phyloP scores from a whole-genome alignment of 352 stramenopile genomes.

The Phytophthora multivora region DNA sequence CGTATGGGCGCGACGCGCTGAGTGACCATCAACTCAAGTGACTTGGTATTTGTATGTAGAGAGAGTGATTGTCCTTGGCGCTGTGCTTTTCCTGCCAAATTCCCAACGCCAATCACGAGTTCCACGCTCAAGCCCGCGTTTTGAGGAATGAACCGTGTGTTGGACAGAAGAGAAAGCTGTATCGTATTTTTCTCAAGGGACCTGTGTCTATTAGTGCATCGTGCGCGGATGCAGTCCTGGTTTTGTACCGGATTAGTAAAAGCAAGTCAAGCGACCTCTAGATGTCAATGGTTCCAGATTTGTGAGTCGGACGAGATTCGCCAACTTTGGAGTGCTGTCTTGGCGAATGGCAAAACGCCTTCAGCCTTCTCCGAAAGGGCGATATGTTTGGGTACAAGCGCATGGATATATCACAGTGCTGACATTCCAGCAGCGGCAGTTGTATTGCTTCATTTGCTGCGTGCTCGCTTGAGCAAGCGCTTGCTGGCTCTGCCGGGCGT shows the following conservation, averaged over 20 bases:
- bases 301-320: conserved; percentile 1
- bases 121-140: conserved; percentile 8
- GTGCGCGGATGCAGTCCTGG: not conserved
- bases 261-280: conserved; percentile 1
- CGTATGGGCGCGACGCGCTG: conserved; percentile 34
- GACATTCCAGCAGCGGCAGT: conserved; percentile 12
- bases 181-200: conserved; percentile 20
- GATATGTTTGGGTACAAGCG: conserved; percentile 13
- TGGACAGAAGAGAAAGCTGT: conserved; percentile 17
- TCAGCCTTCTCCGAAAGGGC: not conserved
- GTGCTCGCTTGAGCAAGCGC: no score
- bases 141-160: conserved; percentile 26
- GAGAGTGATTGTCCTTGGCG: conserved; percentile 8
- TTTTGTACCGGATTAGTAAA: conserved; percentile 3
- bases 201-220: not conserved
- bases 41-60: conserved; percentile 13
- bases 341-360: not conserved
- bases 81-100: conserved; percentile 3
- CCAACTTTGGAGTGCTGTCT: not conserved
- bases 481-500: conserved; percentile 5
- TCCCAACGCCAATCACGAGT: conserved; percentile 8
- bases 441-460: not conserved
- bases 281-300: conserved; percentile 1
- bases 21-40: conserved; percentile 28
- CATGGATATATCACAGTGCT: conserved; percentile 5